phyloP scores from a whole-genome alignment of 2,329 filamentous ascomycete species.

The Epichloe sp. region DNA sequence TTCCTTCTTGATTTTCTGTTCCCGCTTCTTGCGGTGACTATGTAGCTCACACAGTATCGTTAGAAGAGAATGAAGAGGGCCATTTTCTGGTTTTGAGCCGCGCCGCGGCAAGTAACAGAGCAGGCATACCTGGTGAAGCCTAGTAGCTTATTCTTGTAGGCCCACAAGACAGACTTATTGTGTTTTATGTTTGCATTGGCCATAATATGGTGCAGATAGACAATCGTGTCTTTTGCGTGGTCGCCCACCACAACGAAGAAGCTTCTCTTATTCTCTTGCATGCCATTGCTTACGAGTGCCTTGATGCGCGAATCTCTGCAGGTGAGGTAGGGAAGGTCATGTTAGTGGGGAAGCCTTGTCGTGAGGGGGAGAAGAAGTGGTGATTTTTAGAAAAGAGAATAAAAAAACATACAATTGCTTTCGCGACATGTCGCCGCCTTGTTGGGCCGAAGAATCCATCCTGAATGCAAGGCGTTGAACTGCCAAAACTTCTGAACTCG shows the following conservation, averaged over 20 bases:
- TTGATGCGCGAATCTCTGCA: conserved; percentile 76
- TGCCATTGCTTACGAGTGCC: conserved; percentile 79
- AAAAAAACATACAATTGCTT: conserved; percentile 36
- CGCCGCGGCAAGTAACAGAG: not conserved
- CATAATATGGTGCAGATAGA: conserved; percentile 86
- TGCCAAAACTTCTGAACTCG: not conserved
- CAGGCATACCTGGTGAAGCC: conserved; percentile 61
- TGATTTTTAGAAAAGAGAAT: not conserved
- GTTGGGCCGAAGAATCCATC: conserved; percentile 4
- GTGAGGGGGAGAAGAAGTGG: not conserved
- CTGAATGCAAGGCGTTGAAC: conserved; percentile 9
- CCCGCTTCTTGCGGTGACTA: conserved; percentile 92
- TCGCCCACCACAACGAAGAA: conserved; percentile 95
- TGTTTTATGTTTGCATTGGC: conserved; percentile 80
- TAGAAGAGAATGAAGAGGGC: not conserved
- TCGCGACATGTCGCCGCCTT: conserved; percentile 39
- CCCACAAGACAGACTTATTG: conserved; percentile 88
- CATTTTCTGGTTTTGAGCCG: not conserved
- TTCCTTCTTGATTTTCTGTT: conserved; percentile 96
- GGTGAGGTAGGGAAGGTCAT: not conserved
- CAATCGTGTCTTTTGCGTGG: conserved; percentile 89
- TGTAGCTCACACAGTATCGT: not conserved
- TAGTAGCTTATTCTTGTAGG: conserved; percentile 94
- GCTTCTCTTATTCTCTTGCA: conserved; percentile 92
- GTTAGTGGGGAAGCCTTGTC: too few relatives aligned